Evolutionary conservation across 2,329 filamentous ascomycete genomes (phyloP), one percentile per base, ranked within the genome.

Genomic region (Ophiostoma novo-ulmi): DNA sequence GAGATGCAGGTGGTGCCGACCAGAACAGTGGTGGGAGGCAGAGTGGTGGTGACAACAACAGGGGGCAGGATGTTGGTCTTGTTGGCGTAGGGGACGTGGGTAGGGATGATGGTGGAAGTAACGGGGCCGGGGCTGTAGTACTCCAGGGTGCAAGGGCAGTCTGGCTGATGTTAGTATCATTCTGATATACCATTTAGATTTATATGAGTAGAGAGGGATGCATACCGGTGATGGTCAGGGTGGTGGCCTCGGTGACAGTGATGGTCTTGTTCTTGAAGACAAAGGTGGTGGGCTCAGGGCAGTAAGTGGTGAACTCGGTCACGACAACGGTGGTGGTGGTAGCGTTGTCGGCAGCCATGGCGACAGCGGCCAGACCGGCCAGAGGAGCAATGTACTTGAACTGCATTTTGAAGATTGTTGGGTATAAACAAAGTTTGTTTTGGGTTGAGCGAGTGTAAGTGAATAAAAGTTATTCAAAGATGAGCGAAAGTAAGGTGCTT

Each of bases 231-330:
- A 74, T 75, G 71, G 73, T 75, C 61, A 74, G 68, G 65, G 74
- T 74, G 36, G 74, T 72, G 70, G 73, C 70, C 22, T 66, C 55
- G 26, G 73, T 75, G 69, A 73, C 69, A 75, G 88, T 88, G 80
- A 92, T 82, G 76, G 85, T 89, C 85, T 90, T 91, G 81, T 89
- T 91, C 79, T 85, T 83, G 81, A 80, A 83, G 78, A 84, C 85
- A 81, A 89, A 83, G 77, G 85, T 86, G 76, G 90, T 92, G 74
- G 90, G 80, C 75, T 78, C 82, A n/a, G 90, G 89, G 87, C 91
- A 93, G 87, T 85, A 91, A 78, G 90, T 93, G 81, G 85, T 88
- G 83, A 86, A 87, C 71, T 82, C 80, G 71, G 87, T 88, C 73
- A 92, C 85, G 74, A 87, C 82, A 36, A 69, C 11, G 44, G 73